Evolutionary conservation across 1,139 yeast genomes (phyloP).

Genomic region (Komagataea norvegica): DNA sequence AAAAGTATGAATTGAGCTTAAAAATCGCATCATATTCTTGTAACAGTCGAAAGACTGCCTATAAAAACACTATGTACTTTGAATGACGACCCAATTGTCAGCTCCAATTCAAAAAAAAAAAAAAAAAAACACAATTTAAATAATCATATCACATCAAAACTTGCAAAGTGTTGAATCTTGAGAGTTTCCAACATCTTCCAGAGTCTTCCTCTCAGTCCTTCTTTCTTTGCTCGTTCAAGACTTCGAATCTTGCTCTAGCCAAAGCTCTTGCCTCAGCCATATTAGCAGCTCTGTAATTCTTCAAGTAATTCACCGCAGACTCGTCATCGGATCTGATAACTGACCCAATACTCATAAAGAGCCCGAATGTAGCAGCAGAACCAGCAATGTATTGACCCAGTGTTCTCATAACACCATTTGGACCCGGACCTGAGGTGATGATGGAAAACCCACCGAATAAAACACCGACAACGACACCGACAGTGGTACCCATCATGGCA

Average conservation of each 20-base stretch:
- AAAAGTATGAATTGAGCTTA: too few relatives aligned
- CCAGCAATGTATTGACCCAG: conserved; percentile 96
- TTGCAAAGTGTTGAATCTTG: neutral
- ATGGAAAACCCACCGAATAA: conserved; percentile 92
- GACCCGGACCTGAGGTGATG: conserved; percentile 94
- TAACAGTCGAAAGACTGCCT: too few relatives aligned
- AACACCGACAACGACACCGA: conserved; percentile 94
- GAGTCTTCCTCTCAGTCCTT: neutral
- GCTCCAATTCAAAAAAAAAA: too few relatives aligned
- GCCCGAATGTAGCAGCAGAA: conserved; percentile 93
- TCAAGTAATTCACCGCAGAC: conserved; percentile 15
- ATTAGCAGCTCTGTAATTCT: conserved; percentile 18
- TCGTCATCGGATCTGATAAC: conserved; percentile 74
- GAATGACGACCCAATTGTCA: too few relatives aligned
- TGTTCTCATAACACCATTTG: conserved; percentile 94
- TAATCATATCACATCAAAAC: conserved; percentile 1
- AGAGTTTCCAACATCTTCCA: neutral
- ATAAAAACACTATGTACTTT: too few relatives aligned
- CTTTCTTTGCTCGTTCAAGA: conserved; percentile 9
- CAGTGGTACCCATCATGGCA: conserved; percentile 92
- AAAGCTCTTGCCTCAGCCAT: conserved; percentile 25
- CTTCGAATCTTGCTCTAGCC: conserved; percentile 12
- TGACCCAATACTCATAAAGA: conserved; percentile 93
- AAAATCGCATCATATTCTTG: too few relatives aligned
- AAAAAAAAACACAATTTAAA: neutral